These are phyloP conservation scores for Podaxis sp. DNA, from an alignment of 768 basidiomycete genomes.

Conservation along the genomic window DNA sequence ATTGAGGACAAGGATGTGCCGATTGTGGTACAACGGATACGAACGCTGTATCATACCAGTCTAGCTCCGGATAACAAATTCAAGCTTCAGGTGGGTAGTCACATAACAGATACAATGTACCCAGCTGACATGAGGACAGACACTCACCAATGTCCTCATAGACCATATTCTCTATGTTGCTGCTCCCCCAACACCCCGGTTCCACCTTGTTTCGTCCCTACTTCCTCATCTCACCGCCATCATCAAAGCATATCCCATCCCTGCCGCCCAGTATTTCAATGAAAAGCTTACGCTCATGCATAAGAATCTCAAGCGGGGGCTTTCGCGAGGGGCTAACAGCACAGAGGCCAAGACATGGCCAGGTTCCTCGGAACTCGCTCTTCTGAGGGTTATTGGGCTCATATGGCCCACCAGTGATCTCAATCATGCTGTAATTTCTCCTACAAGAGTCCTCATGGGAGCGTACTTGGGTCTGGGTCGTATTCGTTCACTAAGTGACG, in stretches of 20 bases:
- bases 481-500: slow-evolving; percentile 70
- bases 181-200: slow-evolving; percentile 58
- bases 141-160: slow-evolving; percentile 73
- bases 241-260: slow-evolving; percentile 77
- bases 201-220: slow-evolving; percentile 60
- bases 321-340: slow-evolving; percentile 65
- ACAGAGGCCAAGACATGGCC: slow-evolving; percentile 84
- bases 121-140: slow-evolving; percentile 39
- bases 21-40: slow-evolving; percentile 85
- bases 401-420: slow-evolving; percentile 96
- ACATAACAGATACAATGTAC: neutral
- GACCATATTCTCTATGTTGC: slow-evolving; percentile 86
- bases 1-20: slow-evolving; percentile 73
- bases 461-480: slow-evolving; percentile 87
- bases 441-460: slow-evolving; percentile 84
- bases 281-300: slow-evolving; percentile 88
- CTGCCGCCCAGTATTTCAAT: slow-evolving; percentile 76
- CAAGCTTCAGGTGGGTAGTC: slow-evolving; percentile 75
- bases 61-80: slow-evolving; percentile 89
- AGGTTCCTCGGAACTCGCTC: slow-evolving; percentile 72
- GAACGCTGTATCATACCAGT: slow-evolving; percentile 89
- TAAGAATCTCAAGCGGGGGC: slow-evolving; percentile 85
- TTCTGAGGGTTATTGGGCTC: slow-evolving; percentile 77
- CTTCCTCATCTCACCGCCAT: slow-evolving; percentile 80
- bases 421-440: slow-evolving; percentile 85